Evolutionary conservation across 2,329 filamentous ascomycete genomes (phyloP).

Genomic region (Trichoderma hamatum): DNA sequence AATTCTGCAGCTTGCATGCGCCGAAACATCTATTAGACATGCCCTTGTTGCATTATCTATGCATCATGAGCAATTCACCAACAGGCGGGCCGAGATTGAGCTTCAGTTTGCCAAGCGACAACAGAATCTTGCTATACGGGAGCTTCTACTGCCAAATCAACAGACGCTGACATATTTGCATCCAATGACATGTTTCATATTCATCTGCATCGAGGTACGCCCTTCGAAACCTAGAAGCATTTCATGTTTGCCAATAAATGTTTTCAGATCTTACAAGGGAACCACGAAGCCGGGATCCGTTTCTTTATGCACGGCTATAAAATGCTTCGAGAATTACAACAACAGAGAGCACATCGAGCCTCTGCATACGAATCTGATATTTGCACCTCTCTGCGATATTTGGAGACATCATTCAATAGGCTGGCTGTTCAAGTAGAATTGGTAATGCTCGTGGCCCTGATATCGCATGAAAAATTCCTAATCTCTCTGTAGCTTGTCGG

Average conservation of each 20-base stretch:
- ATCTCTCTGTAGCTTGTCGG: not conserved
- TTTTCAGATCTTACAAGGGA: not conserved
- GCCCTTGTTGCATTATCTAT: constrained; percentile 1
- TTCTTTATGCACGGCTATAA: not conserved
- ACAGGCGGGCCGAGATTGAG: not conserved
- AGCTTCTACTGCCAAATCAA: not conserved
- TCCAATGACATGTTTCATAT: not conserved
- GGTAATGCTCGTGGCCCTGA: not conserved
- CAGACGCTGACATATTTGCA: not conserved
- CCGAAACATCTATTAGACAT: not conserved
- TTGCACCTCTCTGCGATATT: not conserved
- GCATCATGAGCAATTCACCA: not conserved
- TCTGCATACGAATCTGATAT: not conserved
- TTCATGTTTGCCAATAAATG: not conserved
- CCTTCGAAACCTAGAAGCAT: not conserved
- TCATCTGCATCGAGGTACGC: not conserved
- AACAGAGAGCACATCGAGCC: not conserved
- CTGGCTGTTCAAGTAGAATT: not conserved
- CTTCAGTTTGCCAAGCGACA: not conserved
- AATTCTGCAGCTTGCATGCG: not conserved
- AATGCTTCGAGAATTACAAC: not conserved
- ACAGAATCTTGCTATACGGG: not conserved
- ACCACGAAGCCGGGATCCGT: not conserved
- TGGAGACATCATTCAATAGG: not conserved
- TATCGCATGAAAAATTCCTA: not conserved